Evolutionary conservation across 495 filamentous ascomycete species (phyloP).

Genomic region (Penicillium goetzii): DNA sequence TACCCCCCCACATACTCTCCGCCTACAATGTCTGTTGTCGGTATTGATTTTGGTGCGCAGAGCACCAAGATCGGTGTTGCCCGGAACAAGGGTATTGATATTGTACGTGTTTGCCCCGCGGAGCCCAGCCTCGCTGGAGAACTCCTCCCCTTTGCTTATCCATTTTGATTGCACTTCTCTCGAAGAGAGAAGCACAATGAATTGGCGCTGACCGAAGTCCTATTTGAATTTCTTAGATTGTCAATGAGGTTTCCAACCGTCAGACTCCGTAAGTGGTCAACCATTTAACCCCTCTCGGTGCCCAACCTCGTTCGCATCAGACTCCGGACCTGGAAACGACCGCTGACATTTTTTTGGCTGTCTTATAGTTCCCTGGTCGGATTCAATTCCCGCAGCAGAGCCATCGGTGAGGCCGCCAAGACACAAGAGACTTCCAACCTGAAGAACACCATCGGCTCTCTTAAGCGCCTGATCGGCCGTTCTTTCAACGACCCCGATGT

Average conservation of each 20-base stretch:
- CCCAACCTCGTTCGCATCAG: slow-evolving; percentile 20
- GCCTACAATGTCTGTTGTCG: slow-evolving; percentile 73
- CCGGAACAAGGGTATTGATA: slow-evolving; percentile 97
- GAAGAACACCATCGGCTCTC: slow-evolving; percentile 93
- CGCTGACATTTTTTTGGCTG: slow-evolving; percentile 34
- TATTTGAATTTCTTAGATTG: slow-evolving; percentile 64
- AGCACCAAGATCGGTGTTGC: slow-evolving; percentile 98
- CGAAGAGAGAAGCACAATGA: neutral
- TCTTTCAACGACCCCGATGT: slow-evolving; percentile 87
- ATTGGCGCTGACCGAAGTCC: slow-evolving; percentile 30
- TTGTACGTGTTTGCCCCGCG: slow-evolving; percentile 69
- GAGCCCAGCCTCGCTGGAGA: slow-evolving; percentile 14
- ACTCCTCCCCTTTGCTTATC: neutral
- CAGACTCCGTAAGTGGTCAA: slow-evolving; percentile 82
- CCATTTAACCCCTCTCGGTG: slow-evolving; percentile 10
- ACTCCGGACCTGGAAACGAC: slow-evolving; percentile 12
- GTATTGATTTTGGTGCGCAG: slow-evolving; percentile 94
- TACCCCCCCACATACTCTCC: slow-evolving; percentile 24
- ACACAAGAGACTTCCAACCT: slow-evolving; percentile 99
- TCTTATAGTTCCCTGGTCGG: slow-evolving; percentile 79
- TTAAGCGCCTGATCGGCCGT: slow-evolving; percentile 91
- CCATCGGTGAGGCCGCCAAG: slow-evolving; percentile 93
- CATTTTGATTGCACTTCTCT: neutral
- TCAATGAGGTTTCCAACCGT: slow-evolving; percentile 99
- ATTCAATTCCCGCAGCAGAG: slow-evolving; percentile 90